Base-by-base conservation (phyloP, 2,329 filamentous ascomycete genomes). In the Mariannaea elegans region DNA sequence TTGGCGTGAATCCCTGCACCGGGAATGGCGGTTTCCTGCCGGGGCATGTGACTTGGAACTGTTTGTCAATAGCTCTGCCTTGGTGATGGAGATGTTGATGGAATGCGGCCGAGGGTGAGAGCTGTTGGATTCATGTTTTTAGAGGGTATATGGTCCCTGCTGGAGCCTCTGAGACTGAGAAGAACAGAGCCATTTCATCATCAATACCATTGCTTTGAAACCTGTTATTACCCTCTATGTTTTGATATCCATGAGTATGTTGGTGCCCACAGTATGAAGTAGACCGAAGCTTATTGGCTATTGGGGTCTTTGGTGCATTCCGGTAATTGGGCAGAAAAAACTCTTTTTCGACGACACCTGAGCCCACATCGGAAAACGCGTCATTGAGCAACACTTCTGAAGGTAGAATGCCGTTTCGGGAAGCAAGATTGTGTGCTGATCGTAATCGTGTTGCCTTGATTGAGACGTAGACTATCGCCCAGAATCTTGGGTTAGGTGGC, bases 261-360 rank as follows among this genome's bases (percentile, higher is more conserved):
- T 44, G 18, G 31, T 24, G 21, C 44, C 42, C 24, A 32, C 41
- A 52, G 24, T 14, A 50, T 46, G 29, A 55, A 46, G 34, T 16
- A 4, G 8, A 23, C 8, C 23, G 16, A 32, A 27, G 19, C 16
- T 61, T 54, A 61, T 61, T 61, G 59, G 59, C 45, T 39, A 31
- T 5, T 4, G 14, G 6, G 16, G 13, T 36, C 29, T 16, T 36
- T 47, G 19, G 27, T 32, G 41, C 14, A 19, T 21, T 19, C 45
- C 14, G 36, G 21, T 14, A 59, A 54, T 44, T 27, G 41, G 23
- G 41, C 39, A 29, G 32, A 36, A 7, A 31, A 34, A 48, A 62
- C 49, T 62, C 48, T 59, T 54, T 62, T 62, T 62, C 21, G 29
- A 62, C 59, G 55, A 55, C 59, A 51, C 31, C 31, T 31, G 29